phyloP scores from a whole-genome alignment of 2,329 filamentous ascomycete genomes.

The Apiospora koreana region DNA sequence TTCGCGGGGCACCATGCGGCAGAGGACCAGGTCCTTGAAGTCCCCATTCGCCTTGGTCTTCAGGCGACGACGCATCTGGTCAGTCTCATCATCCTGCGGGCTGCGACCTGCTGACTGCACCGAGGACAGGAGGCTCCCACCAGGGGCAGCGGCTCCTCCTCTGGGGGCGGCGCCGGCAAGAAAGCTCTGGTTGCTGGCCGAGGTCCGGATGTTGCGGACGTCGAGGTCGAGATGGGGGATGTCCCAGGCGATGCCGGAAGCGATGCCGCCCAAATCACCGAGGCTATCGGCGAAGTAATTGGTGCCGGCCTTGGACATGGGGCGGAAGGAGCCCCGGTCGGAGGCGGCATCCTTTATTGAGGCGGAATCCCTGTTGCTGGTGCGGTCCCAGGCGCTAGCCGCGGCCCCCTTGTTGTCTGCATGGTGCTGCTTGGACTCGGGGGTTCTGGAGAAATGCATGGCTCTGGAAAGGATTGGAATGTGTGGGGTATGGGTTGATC shows the following conservation, averaged over 20 bases:
- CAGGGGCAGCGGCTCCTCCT: neutral
- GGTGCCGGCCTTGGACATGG: neutral
- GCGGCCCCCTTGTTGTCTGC: neutral
- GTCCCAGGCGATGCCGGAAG: neutral
- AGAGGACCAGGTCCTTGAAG: neutral
- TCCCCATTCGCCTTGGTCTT: neutral
- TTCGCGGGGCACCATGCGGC: neutral
- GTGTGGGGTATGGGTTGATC: neutral
- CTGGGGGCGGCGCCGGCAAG: neutral
- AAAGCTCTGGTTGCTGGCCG: neutral
- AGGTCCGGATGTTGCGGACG: neutral
- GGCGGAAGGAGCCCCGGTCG: neutral
- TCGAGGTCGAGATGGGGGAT: constrained; percentile 1
- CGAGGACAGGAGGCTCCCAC: neutral
- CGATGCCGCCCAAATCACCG: neutral
- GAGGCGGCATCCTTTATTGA: neutral
- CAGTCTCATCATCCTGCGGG: neutral
- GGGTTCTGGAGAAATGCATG: constrained; percentile 6
- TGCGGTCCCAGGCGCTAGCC: neutral
- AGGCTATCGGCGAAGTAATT: neutral
- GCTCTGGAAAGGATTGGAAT: neutral
- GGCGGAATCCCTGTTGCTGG: neutral
- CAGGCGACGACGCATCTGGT: neutral
- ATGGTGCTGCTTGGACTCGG: constrained; percentile 3
- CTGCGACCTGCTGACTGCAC: neutral